Evolutionary conservation across 345 rosid species (phyloP), one percentile per base, ranked within the genome.

Genomic region (Anacardium occidentale): DNA sequence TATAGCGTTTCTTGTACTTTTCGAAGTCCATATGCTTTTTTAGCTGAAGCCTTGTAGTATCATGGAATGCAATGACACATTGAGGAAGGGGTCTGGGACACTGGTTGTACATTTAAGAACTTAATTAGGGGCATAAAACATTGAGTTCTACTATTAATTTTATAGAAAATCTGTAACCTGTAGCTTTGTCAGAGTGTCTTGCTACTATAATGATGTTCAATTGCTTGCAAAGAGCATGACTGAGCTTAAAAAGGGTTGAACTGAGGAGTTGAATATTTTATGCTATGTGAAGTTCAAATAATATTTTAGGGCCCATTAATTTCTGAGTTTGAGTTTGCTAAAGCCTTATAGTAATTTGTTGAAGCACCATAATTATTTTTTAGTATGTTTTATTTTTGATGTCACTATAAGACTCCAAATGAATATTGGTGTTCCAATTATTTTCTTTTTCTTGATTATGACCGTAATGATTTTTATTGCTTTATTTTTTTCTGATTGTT

Each of bases 401-500:
- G 51, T 47, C 17, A 12, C 53, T 15, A 3, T 53, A 54, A 20
- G 15, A 48, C 21, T 66, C 26, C 8, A 17, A 18, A 74, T 29
- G 50, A 57, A 13, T 12, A 17, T 61, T 37, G 62, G 54, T 51
- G 60, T 60, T 40, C 48, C 25, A 24, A 11, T 45, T 18, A 10
- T 4, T 14, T 47, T 65, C 26, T 12, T 64, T 44, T 45, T 2
- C 15, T 40, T 56, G 56, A 14, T 25, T 42, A 14, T 44, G 60
- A 45, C 18, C 25, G 22, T 18, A 6, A 58, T 74, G 18, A 51
- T 37, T 71, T 48, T 15, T 68, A 20, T 50, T 64, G 44, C 48
- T 78, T 74, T 25, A 42, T 57, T 53, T 29, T 55, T 61, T 70
- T 72, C 12, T 74, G 29, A 62, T 64, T 57, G 17, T 32, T 74